phyloP scores from a whole-genome alignment of 306 rosid species.

The Clitoria ternatea region DNA sequence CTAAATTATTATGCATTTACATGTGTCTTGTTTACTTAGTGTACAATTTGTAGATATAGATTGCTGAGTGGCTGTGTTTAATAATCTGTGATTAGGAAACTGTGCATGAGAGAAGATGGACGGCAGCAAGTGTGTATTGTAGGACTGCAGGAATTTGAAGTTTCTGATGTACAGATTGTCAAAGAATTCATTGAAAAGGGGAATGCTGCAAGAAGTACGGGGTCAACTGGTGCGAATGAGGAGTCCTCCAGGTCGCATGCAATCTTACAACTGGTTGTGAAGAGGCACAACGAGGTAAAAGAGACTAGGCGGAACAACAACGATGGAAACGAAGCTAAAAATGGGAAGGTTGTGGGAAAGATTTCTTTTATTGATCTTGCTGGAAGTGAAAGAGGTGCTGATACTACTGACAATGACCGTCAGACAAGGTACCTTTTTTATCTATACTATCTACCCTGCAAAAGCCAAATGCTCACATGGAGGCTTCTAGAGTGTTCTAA shows the following conservation, averaged over 20 bases:
- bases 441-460: background rate
- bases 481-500: conserved; percentile 1
- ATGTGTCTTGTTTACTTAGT: background rate
- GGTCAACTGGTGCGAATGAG: conserved; percentile 98
- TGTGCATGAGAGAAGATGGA: conserved; percentile 98
- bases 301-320: conserved; percentile 65
- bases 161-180: conserved; percentile 96
- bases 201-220: conserved; percentile 89
- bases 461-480: conserved; percentile 7
- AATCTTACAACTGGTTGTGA: conserved; percentile 82
- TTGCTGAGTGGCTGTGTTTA: conserved; percentile 21
- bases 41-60: background rate
- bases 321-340: conserved; percentile 73
- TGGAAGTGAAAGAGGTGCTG: conserved; percentile 99
- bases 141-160: conserved; percentile 99
- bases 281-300: conserved; percentile 85
- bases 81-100: conserved; percentile 53
- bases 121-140: conserved; percentile 98
- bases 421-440: conserved; percentile 67
- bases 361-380: conserved; percentile 98
- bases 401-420: conserved; percentile 98
- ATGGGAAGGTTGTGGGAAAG: conserved; percentile 92
- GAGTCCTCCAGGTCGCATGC: conserved; percentile 99
- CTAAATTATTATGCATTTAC: conserved; percentile 1
- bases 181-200: conserved; percentile 94